Evolutionary conservation across 2,329 filamentous ascomycete species (phyloP).

Genomic region (Colletotrichum sp.): DNA sequence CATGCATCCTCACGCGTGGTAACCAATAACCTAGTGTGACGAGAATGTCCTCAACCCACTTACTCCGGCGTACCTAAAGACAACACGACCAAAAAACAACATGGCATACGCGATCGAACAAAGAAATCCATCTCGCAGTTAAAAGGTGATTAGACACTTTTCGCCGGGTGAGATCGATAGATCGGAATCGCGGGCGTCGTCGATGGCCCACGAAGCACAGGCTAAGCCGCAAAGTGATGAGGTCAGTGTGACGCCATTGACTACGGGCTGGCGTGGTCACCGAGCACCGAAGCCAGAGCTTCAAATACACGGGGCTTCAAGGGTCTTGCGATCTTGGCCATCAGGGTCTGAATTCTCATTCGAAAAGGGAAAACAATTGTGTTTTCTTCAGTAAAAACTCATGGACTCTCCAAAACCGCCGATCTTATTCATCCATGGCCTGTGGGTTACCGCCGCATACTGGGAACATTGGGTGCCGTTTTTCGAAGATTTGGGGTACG

Average conservation of each 20-base stretch:
- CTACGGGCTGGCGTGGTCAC: not conserved
- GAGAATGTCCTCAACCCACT: not conserved
- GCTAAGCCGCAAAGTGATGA: constrained; percentile 1
- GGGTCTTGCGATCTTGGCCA: not conserved
- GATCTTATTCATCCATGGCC: constrained; percentile 26
- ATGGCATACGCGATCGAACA: not conserved
- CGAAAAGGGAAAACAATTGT: not conserved
- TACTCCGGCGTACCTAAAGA: not conserved
- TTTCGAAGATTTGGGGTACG: constrained; percentile 21
- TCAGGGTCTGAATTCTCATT: not conserved
- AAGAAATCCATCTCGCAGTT: not conserved
- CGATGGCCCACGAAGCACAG: not conserved
- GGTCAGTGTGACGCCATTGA: constrained; percentile 9
- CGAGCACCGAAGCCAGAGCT: not conserved
- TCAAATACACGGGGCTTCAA: not conserved
- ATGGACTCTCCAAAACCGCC: constrained; percentile 12
- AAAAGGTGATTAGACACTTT: not conserved
- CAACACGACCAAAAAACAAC: not conserved
- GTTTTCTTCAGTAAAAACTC: not conserved
- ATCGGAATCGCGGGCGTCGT: not conserved
- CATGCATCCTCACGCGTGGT: not conserved
- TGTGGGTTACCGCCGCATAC: constrained; percentile 27
- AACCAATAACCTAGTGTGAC: not conserved
- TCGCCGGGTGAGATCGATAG: not conserved
- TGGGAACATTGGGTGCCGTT: constrained; percentile 26